These are phyloP conservation scores for Hypoxylon crocopeplum DNA, from an alignment of 495 filamentous ascomycete species.

Conservation along the genomic window DNA sequence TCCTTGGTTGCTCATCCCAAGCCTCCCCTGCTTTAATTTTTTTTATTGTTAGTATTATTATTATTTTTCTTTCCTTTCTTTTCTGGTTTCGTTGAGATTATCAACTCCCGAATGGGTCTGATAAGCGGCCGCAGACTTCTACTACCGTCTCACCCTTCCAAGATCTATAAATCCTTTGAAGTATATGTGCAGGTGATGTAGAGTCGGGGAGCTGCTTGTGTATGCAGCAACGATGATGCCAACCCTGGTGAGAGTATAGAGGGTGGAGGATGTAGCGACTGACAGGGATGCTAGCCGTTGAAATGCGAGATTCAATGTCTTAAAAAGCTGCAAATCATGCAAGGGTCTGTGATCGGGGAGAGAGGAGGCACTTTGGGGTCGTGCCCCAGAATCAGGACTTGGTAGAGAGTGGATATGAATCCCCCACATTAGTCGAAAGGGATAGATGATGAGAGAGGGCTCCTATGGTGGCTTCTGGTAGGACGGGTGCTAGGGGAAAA, in stretches of 20 bases:
- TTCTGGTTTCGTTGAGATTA: slow-evolving; percentile 9
- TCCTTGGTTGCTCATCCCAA: slow-evolving; percentile 39
- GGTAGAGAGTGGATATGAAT: slow-evolving; percentile 23
- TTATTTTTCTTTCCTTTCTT: slow-evolving; percentile 12
- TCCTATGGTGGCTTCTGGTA: slow-evolving; percentile 8
- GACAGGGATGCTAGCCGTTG: slow-evolving; percentile 44
- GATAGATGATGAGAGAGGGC: slow-evolving; percentile 15
- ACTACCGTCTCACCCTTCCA: not conserved
- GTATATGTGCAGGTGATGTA: slow-evolving; percentile 15
- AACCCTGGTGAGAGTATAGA: slow-evolving; percentile 19
- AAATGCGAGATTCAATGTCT: slow-evolving; percentile 44
- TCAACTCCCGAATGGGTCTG: slow-evolving; percentile 11
- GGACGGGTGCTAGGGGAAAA: slow-evolving; percentile 7
- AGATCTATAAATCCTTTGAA: not conserved
- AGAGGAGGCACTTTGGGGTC: slow-evolving; percentile 32
- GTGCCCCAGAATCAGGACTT: slow-evolving; percentile 26
- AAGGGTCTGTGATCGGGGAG: slow-evolving; percentile 41
- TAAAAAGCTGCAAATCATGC: slow-evolving; percentile 46
- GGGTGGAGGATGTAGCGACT: slow-evolving; percentile 19
- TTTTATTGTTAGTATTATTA: slow-evolving; percentile 19
- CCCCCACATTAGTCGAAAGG: slow-evolving; percentile 36
- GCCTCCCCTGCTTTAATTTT: slow-evolving; percentile 39
- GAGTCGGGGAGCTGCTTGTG: slow-evolving; percentile 39
- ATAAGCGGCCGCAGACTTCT: slow-evolving; percentile 19
- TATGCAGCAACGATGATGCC: slow-evolving; percentile 25